Conservation (phyloP, 441 rosid genomes). For the Croton laevigatus region DNA sequence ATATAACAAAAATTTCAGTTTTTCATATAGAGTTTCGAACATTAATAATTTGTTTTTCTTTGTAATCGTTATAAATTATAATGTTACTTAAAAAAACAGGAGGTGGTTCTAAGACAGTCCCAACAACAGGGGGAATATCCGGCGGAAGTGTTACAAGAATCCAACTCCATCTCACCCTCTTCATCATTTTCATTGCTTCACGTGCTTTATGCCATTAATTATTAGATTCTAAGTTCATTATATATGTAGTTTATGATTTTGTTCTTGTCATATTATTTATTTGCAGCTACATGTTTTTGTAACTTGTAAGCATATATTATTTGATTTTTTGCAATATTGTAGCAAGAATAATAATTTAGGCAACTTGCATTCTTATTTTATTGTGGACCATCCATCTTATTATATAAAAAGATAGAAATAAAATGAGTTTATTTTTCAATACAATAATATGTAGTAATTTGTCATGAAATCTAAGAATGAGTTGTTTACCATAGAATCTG, state of each 20-base stretch:
- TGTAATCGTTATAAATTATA: not conserved
- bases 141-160: slow-evolving; percentile 22
- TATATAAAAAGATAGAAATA: not conserved
- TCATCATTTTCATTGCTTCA: slow-evolving; percentile 24
- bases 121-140: slow-evolving; percentile 21
- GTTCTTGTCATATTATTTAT: slow-evolving; percentile 5
- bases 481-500: slow-evolving; percentile 30
- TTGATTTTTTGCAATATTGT: not conserved
- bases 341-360: not conserved
- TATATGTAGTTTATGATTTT: not conserved
- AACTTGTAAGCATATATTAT: not conserved
- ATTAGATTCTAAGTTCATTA: slow-evolving; percentile 12
- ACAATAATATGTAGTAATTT: not conserved
- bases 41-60: not conserved
- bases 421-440: not conserved
- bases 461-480: not conserved
- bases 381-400: not conserved
- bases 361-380: not conserved
- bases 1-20: not conserved
- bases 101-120: slow-evolving; percentile 40
- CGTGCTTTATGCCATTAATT: slow-evolving; percentile 12
- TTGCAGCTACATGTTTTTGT: not conserved
- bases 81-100: slow-evolving; percentile 25
- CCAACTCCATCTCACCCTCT: slow-evolving; percentile 25
- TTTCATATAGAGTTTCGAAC: not conserved